These are phyloP conservation scores for Furcasterigmium furcatum DNA, from an alignment of 2,329 filamentous ascomycete species.

Conservation along the genomic window DNA sequence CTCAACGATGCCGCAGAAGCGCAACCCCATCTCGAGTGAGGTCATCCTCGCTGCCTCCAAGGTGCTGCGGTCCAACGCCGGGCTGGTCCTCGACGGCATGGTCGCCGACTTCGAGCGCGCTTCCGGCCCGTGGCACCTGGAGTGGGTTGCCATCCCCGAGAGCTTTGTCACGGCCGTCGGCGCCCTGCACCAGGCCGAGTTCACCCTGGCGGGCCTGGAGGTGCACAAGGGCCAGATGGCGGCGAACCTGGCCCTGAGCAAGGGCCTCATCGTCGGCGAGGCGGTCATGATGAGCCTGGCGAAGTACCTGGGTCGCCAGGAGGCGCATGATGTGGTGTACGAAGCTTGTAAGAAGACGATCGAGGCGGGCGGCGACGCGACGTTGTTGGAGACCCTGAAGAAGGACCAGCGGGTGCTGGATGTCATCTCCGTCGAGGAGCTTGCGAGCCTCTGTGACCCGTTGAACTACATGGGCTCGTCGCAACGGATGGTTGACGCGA, in stretches of 20 bases:
- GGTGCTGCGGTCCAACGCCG: slow-evolving; percentile 47
- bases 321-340: slow-evolving; percentile 54
- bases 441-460: slow-evolving; percentile 17
- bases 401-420: slow-evolving; percentile 34
- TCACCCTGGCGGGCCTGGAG: slow-evolving; percentile 46
- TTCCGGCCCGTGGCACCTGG: slow-evolving; percentile 56
- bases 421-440: slow-evolving; percentile 25
- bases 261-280: slow-evolving; percentile 53
- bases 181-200: slow-evolving; percentile 49
- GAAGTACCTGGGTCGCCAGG: slow-evolving; percentile 44
- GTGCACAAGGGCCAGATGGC: slow-evolving; percentile 47
- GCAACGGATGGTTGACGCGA: slow-evolving; percentile 11
- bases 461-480: slow-evolving; percentile 10
- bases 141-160: slow-evolving; percentile 54
- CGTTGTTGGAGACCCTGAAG: slow-evolving; percentile 38
- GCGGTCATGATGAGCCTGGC: slow-evolving; percentile 60
- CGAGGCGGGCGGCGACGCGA: slow-evolving; percentile 29
- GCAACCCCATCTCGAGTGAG: slow-evolving; percentile 56
- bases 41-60: slow-evolving; percentile 53
- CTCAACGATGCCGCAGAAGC: slow-evolving; percentile 57
- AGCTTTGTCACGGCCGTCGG: slow-evolving; percentile 51
- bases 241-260: slow-evolving; percentile 45
- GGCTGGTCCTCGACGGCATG: slow-evolving; percentile 52
- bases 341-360: slow-evolving; percentile 48
- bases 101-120: slow-evolving; percentile 55